Base-by-base conservation (phyloP, 192 early-diverging fungal genomes). In the Entomortierella chlamydospora region DNA sequence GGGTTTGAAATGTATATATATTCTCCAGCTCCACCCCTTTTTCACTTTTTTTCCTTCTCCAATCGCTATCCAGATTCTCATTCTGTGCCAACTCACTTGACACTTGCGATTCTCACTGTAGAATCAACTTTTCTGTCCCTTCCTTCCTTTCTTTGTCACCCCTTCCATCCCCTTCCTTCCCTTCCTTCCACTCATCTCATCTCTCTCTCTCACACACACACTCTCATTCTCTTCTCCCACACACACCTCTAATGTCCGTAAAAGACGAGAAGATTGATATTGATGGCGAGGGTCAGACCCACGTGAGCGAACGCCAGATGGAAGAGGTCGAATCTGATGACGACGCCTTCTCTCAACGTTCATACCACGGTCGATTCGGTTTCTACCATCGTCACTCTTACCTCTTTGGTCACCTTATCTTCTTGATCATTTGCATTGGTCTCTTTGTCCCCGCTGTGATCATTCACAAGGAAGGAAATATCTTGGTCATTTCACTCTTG, bases 391-490 rank as follows among this genome's bases (percentile, higher is more conserved):
- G 54, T 31, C 50, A 76, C 50, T 41, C 37, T 28, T 23, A 28
- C 0, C 12, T 56, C 28, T 30, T 68, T 18, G 63, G 47, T 45
- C 66, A 76, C 28, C 22, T 62, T 31, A 33, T 76, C 54, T 49
- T 54, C 30, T 78, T 78, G 34, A 34, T 41, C 30, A 64, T 78
- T 49, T 64, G 67, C 74, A 78, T 67, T 9, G 74, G 74, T 23
- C 67, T 78, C 55, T 78, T 78, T 50, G 45, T 78, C 45, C 74
- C 74, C 31, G 74, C 74, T 8, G 74, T 54, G 18, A 56, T 78
- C 54, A 33, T 78, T 34, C 74, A 56, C 67, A 78, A 78, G 61
- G 41, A 26, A 26, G 74, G 74, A 45, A 78, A 78, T 45, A n/a
- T 78, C 61, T 61, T 78, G 3, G 74, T 78, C 30, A 58, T 78